Base-by-base conservation (phyloP, 2,329 filamentous ascomycete genomes). In the Hypocrella siamensis region DNA sequence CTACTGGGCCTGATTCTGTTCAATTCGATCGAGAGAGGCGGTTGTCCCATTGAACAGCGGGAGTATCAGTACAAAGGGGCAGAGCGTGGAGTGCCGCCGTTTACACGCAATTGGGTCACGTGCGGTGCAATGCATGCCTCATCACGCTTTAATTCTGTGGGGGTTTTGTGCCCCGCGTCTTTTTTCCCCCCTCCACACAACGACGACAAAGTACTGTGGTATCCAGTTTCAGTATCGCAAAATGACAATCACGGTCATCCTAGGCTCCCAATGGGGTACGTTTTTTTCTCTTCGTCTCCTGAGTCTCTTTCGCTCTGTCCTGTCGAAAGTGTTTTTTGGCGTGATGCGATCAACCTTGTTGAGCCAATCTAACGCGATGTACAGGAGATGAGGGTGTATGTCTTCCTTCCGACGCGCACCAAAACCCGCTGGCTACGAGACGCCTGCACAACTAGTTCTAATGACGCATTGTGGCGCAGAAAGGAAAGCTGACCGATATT, bases 221-320 rank as follows among this genome's bases (percentile, higher is more conserved):
- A n/a, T n/a, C n/a, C n/a, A n/a, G n/a, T n/a, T n/a, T n/a, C n/a
- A n/a, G n/a, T n/a, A n/a, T n/a, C n/a, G n/a, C n/a, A n/a, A n/a
- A n/a, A 17, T 28, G 14, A 18, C n/a, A 17, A 17, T 17, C 27
- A 17, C 27, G 6, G 11, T 28, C 27, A 17, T 28, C 16, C 27
- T 28, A 30, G 53, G 53, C 34, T 42, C 52, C 39, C 53, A 57
- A 47, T 57, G 52, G 51, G 53, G 53, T 55, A 45, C 38, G 50
- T 49, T 33, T 40, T 18, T 32, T n/a, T 33, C 31, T 35, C 17
- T 27, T 21, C 16, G 28, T 17, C 38, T 31, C 31, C 35, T 36
- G 34, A 19, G 31, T 40, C 38, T 22, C 24, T 41, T 33, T 28
- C 22, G 17, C n/a, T 35, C 25, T 31, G 30, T 39, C 34, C 28